phyloP scores from a whole-genome alignment of 2,329 filamentous ascomycete species.

The Podosphaera fusca region DNA sequence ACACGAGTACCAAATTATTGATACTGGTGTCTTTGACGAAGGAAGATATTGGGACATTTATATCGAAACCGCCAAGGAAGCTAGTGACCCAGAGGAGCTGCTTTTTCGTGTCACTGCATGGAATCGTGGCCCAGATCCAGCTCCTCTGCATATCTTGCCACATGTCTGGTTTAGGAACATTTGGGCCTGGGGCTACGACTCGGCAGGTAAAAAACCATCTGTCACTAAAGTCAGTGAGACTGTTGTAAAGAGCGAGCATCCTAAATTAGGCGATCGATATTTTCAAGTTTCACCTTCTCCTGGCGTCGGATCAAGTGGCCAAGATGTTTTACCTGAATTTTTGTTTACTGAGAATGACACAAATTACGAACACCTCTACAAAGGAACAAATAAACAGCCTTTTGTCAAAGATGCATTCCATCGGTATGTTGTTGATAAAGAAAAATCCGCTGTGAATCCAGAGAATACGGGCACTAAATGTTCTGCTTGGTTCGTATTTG shows the following conservation, averaged over 20 bases:
- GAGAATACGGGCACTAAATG: constrained; percentile 62
- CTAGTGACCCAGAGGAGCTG: constrained; percentile 74
- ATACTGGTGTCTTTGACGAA: constrained; percentile 73
- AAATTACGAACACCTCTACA: constrained; percentile 59
- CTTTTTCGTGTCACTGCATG: constrained; percentile 89
- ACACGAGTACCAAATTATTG: constrained; percentile 73
- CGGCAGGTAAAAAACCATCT: constrained; percentile 54
- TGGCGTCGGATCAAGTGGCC: constrained; percentile 51
- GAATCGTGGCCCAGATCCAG: constrained; percentile 78
- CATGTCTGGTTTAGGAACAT: constrained; percentile 96
- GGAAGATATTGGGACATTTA: constrained; percentile 91
- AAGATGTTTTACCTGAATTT: constrained; percentile 66
- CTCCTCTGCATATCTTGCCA: constrained; percentile 78
- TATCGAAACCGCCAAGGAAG: constrained; percentile 88
- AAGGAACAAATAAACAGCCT: constrained; percentile 51
- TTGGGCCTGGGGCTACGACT: constrained; percentile 79
- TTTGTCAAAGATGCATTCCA: constrained; percentile 96
- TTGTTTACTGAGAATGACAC: constrained; percentile 94
- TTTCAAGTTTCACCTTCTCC: constrained; percentile 76
- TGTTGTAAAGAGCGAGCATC: constrained; percentile 54
- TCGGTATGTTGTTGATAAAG: constrained; percentile 57
- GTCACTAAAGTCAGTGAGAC: constrained; percentile 43
- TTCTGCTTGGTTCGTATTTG: constrained; percentile 80
- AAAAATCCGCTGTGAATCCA: constrained; percentile 67
- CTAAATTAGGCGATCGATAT: constrained; percentile 61